Conservation (phyloP, 1,284 basidiomycete species). For the Austroboletus novae-zelandiae region DNA sequence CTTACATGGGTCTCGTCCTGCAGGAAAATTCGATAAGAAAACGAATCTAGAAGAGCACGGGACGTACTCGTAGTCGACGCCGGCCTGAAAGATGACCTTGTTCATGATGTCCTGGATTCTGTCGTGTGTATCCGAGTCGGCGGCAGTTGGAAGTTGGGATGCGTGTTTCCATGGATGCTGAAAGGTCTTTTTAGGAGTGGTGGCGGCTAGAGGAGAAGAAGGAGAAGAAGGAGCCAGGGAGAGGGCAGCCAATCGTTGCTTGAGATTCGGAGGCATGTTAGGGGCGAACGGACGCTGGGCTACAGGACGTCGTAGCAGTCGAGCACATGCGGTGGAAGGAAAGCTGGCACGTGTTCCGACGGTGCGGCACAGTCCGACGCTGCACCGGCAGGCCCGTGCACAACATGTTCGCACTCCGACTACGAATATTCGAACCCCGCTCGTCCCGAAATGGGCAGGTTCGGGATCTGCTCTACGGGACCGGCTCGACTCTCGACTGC, state of each 20-base stretch:
- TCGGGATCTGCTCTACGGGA: no score
- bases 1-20: conserved; percentile 83
- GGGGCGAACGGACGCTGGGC: neutral
- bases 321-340: no score
- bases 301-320: no score
- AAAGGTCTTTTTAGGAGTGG: conserved; percentile 35
- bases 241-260: conserved; percentile 58
- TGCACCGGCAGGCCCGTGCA: no score
- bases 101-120: conserved; percentile 63
- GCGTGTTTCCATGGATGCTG: conserved; percentile 27
- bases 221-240: conserved; percentile 49
- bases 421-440: no score
- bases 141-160: conserved; percentile 8
- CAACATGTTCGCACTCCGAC: no score
- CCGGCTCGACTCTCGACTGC: no score
- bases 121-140: conserved; percentile 38
- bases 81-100: conserved; percentile 80
- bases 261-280: conserved; percentile 42
- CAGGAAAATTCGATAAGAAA: conserved; percentile 9
- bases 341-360: no score
- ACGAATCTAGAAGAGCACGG: conserved; percentile 2
- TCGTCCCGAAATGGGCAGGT: no score
- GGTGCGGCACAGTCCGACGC: no score
- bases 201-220: conserved; percentile 34
- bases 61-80: conserved; percentile 80